Base-by-base conservation (phyloP, 257 asterid species). In the Echium plantagineum region DNA sequence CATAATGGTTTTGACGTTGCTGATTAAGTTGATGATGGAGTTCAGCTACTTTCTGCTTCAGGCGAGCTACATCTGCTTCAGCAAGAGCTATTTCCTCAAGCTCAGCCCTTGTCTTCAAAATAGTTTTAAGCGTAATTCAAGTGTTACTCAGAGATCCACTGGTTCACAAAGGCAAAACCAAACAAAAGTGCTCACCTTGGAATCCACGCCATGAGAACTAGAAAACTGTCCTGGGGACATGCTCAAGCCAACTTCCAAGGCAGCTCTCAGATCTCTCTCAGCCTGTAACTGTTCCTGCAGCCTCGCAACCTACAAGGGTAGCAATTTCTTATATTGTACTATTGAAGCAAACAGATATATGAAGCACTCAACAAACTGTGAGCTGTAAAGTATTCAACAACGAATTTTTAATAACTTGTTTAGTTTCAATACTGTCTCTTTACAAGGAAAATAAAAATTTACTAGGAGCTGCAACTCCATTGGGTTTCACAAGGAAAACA, bases 11-110 rank as follows among this genome's bases (percentile, higher is more conserved):
- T 68, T 91, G 98, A 24, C 93, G 91, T 63, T 88, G 96, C 80
- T 91, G 98, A 75, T 91, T 87, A 62, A 91, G 82, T 72, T 91
- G 96, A 71, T 87, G 94, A 75, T 91, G 95, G 63, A 91, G 94
- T 75, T 91, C 90, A 57, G 96, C 96, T 78, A 91, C 98, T 85
- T 85, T 91, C 74, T 87, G 90, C 78, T 90, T 91, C 78, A 91
- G 78, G 72, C 94, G 75, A 68, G 93, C 93, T 73, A 91, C 96
- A 76, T 91, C 98, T 54, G 96, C 96, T 81, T 87, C 96, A 51
- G 98, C 98, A 30, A 90, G 95, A 72, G 98, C 96, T 71, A 90
- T 90, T 76, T 90, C 98, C 80, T 90, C 96, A 48, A 90, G 96
- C 76, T 91, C 98, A 19, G 94, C 94, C 80, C 93, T 91, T 9